Percentiles rank a stretch among this genome's conserved stretches.
Conservation (phyloP, 108 stramenopile genomes). For the Cyclostephanos invisitatus region DNA sequence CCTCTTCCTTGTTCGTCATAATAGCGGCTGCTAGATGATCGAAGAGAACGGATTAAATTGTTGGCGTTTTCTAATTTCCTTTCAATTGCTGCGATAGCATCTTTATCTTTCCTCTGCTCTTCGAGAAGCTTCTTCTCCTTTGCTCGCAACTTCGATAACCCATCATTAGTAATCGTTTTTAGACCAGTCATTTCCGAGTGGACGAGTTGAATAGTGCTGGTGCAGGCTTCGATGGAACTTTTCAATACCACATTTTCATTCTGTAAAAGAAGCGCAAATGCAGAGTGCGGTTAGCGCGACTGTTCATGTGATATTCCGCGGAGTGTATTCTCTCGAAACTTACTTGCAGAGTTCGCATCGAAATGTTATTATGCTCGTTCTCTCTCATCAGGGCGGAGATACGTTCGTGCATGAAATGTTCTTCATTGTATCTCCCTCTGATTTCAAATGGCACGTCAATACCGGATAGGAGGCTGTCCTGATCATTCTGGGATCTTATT, state of each 20-base stretch:
- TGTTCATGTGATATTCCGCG: background rate
- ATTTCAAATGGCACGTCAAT: slow-evolving; percentile 35
- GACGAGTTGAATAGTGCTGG: slow-evolving; percentile 32
- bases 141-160: slow-evolving; percentile 22
- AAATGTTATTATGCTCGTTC: slow-evolving; percentile 49
- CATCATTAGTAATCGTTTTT: slow-evolving; percentile 30
- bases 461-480: slow-evolving; percentile 12
- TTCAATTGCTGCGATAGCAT: slow-evolving; percentile 23
- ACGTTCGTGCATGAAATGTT: slow-evolving; percentile 35
- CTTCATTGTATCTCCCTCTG: slow-evolving; percentile 27
- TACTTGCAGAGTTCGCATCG: slow-evolving; percentile 41
- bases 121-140: slow-evolving; percentile 2
- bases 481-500: slow-evolving; percentile 25
- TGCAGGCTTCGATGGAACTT: slow-evolving; percentile 38
- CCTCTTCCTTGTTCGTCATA: slow-evolving; percentile 2
- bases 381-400: slow-evolving; percentile 45
- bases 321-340: slow-evolving; percentile 1
- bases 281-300: background rate
- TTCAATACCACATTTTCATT: slow-evolving; percentile 43
- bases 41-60: slow-evolving; percentile 25
- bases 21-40: background rate
- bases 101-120: slow-evolving; percentile 6
- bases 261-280: slow-evolving; percentile 1
- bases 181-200: slow-evolving; percentile 38
- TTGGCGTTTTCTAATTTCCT: slow-evolving; percentile 28